Base-by-base conservation (phyloP, 176 grass and related monocot species). In the Musa schizocarpa region DNA sequence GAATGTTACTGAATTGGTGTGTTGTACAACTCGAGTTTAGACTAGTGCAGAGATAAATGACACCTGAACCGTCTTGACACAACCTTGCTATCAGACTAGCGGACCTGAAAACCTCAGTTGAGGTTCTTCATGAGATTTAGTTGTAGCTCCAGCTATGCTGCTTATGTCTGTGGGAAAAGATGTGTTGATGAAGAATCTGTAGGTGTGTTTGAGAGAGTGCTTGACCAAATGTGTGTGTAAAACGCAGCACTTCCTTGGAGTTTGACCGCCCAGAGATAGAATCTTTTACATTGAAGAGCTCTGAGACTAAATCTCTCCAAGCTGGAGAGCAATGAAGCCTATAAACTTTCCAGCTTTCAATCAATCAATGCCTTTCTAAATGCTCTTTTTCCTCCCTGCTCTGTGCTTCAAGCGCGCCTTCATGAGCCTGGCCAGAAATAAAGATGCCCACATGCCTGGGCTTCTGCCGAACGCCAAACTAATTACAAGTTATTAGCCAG, bases 321-420 rank as follows among this genome's bases (percentile, higher is more conserved):
- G 57, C 57, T 61, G 57, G 57, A 61, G 57, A 61, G 57, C n/a
- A 61, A 61, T 61, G 57, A 61, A 61, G 57, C 57, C 57, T 61
- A 8, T 61, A 61, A 61, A 61, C 57, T 14, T 19, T 61, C 57
- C 57, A 61, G 57, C 57, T 61, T 61, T 61, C 57, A 61, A 61
- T 61, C 57, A 61, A 61, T 61, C 57, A 61, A 61, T 61, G 57
- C 57, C 57, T 61, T n/a, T 43, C 34, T 43, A 43, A 43, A 43
- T 43, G 34, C 34, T 43, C 34, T 43, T 43, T 43, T 43, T 43
- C 34, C 34, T 43, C 34, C 0, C 34, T 43, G 34, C 34, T 43
- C 34, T 43, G n/a, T 61, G 17, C 57, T 61, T 61, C 57, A 61
- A 43, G 34, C 4, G 34, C 34, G 4, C 34, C 34, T 43, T 43